phyloP scores from a whole-genome alignment of 2,329 filamentous ascomycete species.

The Hypoxylon sp. region DNA sequence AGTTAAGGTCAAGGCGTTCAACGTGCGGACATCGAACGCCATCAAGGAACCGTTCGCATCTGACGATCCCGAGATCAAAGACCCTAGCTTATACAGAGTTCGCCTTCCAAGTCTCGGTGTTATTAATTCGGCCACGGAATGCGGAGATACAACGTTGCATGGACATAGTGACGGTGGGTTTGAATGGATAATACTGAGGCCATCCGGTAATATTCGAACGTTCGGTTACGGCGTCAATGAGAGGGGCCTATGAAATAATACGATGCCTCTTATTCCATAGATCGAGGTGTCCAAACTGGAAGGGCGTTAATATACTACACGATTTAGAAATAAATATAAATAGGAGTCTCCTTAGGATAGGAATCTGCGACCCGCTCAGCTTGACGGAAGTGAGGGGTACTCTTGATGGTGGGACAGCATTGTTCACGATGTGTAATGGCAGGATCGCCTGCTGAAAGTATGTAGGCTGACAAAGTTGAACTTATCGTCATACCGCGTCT shows the following conservation, averaged over 20 bases:
- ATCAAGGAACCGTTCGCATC: neutral
- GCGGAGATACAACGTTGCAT: slow-evolving; percentile 2
- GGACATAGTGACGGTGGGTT: neutral
- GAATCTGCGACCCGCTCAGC: neutral
- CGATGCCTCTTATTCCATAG: neutral
- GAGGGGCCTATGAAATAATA: neutral
- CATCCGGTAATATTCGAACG: neutral
- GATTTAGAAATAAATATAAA: neutral
- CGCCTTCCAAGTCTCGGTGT: neutral
- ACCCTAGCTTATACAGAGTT: slow-evolving; percentile 14
- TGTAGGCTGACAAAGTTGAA: neutral
- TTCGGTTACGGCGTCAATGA: neutral
- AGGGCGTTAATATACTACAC: neutral
- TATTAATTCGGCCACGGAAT: neutral
- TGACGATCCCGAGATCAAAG: slow-evolving; percentile 19
- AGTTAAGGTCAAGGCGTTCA: slow-evolving; percentile 5
- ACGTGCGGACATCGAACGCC: slow-evolving; percentile 16
- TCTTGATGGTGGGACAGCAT: neutral
- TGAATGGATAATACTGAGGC: neutral
- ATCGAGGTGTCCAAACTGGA: no score
- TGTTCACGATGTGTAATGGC: slow-evolving; percentile 4
- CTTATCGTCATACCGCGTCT: slow-evolving; percentile 4
- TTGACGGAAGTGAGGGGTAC: neutral
- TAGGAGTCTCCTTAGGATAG: no score
- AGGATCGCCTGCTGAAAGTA: neutral